Percentiles rank a stretch among this genome's conserved stretches.
Evolutionary conservation across 2,329 filamentous ascomycete species (phyloP).

Genomic region (Aureobasidium subglaciale): DNA sequence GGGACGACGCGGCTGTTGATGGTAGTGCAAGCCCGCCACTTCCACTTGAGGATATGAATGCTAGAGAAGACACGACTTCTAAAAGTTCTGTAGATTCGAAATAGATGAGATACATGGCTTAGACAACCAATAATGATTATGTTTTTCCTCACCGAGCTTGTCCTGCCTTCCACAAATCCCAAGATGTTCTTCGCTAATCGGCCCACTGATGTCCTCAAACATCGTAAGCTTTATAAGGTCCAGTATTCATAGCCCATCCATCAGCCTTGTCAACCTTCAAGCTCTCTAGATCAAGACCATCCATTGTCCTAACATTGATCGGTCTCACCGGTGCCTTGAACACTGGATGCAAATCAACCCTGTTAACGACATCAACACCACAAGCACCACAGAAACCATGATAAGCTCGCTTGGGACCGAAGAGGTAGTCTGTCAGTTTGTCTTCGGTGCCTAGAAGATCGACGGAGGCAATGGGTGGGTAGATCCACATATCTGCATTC

Average conservation of each 20-base stretch:
- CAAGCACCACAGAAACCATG: conserved; percentile 8
- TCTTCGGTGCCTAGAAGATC: neutral
- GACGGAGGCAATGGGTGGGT: neutral
- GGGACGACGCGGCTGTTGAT: neutral
- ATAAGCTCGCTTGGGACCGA: neutral
- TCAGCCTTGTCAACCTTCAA: neutral
- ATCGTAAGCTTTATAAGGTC: neutral
- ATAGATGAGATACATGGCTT: neutral
- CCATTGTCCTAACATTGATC: conserved; percentile 3
- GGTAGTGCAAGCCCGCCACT: neutral
- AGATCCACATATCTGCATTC: conserved; percentile 13
- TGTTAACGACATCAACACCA: conserved; percentile 6
- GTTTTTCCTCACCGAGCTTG: neutral
- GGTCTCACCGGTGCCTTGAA: neutral
- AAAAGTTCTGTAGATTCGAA: neutral
- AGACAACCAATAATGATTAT: neutral
- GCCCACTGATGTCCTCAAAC: neutral
- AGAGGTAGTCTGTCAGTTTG: neutral
- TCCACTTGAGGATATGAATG: neutral
- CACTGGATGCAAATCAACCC: neutral
- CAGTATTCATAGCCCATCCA: neutral
- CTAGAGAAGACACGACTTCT: neutral
- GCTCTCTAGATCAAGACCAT: neutral
- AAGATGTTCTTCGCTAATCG: neutral
- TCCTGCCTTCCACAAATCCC: neutral